Evolutionary conservation across 1,284 basidiomycete species (phyloP), one percentile per base, ranked within the genome.

Genomic region (Cutaneotrichosporon daszewskae): DNA sequence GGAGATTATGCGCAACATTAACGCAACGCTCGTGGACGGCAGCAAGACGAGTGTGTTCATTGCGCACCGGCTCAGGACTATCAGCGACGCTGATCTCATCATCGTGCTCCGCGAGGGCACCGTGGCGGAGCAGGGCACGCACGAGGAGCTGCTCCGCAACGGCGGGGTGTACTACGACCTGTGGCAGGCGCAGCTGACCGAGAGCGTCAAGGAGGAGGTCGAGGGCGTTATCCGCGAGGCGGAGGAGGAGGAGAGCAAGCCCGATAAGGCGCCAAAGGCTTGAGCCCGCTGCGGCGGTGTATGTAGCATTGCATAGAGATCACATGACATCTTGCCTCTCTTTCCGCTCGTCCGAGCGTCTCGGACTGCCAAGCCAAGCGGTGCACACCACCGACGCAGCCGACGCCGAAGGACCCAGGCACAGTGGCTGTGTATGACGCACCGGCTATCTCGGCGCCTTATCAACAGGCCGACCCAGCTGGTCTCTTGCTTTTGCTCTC

Each of bases 1-100:
- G 1, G 92, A 95, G 64, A 74, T 98, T 39, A 97, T 97, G 91
- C 79, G 81, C 55, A 96, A 95, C 62, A 87, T 98, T 69, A 87
- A 97, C 60, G 75, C 72, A 14, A 82, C 81, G 0, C 74, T 98
- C 18, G 71, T 86, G 20, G 81, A 83, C 54, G 82, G 83, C 55
- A 76, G 79, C 7, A 80, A 89, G 40, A 98, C 94, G 8, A 90
- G 88, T 48, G 87, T 98, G 52, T 97, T 98, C 64, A 90, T 96
- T 49, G 91, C 91, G 1, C 91, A 95, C 57, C 81, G 89, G 32
- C 71, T 97, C 32, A 79, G 88, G 24, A 97, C 94, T 0, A 82
- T 97, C 23, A 83, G 89, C 26, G 89, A 95, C 69, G 80, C 89
- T 10, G 90, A 96, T 62, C 68, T 89, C 13, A 94, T 95, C 65